A percentile compares a stretch with the other conserved stretches of the same genome.
phyloP scores from a whole-genome alignment of 495 filamentous ascomycete species.

The Penicillium nucicola region DNA sequence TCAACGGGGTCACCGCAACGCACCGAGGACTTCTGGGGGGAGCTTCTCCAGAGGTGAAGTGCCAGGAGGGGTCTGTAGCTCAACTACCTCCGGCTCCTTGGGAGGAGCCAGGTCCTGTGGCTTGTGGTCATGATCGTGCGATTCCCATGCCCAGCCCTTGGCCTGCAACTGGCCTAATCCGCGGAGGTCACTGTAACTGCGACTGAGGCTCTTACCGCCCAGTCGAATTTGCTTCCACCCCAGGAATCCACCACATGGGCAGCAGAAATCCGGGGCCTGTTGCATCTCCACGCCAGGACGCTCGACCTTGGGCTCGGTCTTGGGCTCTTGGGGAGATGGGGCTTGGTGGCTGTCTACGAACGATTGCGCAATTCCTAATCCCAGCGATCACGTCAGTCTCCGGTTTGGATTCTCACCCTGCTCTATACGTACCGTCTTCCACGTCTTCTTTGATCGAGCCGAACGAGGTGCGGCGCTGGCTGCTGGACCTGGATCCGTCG shows the following conservation, averaged over 20 bases:
- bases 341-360: constrained; percentile 66
- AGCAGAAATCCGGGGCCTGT: constrained; percentile 59
- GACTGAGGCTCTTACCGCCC: constrained; percentile 63
- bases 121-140: constrained; percentile 18
- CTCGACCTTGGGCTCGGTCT: constrained; percentile 37
- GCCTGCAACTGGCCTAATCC: constrained; percentile 44
- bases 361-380: constrained; percentile 62
- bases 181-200: constrained; percentile 69
- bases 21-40: constrained; percentile 71
- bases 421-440: constrained; percentile 32
- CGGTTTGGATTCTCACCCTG: background rate
- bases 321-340: constrained; percentile 40
- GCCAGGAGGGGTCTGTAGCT: constrained; percentile 24
- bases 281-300: constrained; percentile 27
- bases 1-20: constrained; percentile 26
- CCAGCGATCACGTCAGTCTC: constrained; percentile 6
- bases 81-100: constrained; percentile 25
- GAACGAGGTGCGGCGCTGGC: constrained; percentile 40
- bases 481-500: constrained; percentile 41
- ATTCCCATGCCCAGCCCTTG: constrained; percentile 56
- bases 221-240: constrained; percentile 72
- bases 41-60: constrained; percentile 59
- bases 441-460: constrained; percentile 48
- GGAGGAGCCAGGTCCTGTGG: constrained; percentile 17
- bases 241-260: constrained; percentile 66